Evolutionary conservation across 306 rosid species (phyloP), one percentile per base, ranked within the genome.

Genomic region (Begonia peltatifolia): DNA sequence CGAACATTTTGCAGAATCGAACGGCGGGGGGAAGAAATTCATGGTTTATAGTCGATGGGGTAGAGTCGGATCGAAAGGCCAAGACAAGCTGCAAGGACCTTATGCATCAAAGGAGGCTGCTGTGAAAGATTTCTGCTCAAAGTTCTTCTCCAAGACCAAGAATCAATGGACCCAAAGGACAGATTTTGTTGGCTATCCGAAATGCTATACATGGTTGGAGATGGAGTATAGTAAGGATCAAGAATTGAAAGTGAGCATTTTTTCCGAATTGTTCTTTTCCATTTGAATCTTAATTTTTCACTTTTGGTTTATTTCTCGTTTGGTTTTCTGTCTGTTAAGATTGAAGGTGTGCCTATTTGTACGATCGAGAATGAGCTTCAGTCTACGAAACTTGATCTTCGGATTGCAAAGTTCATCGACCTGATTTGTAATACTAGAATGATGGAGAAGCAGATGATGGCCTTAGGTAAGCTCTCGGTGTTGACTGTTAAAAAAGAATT

Each of bases 41-140:
- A 54, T 54, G 58, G 46, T 54, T 12, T 53, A 53, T 41, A 54
- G 20, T 25, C 14, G 58, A 36, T 54, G 58, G 58, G 58, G 58
- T 13, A 54, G 58, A 35, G 58, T 54, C 12, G 58, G 58, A 36
- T 14, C 41, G 3, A 54, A 54, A 38, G 58, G 58, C 1, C 58
- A 54, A 54, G 47, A 54, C 15, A 54, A 54, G 41, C 20, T 54
- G 11, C 46, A 54, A 54, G 58, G 58, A 30, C 58, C 58, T 25
- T 35, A 38, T 15, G 41, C 17, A 12, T 54, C 58, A 36, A n/a
- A 12, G 10, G 58, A 54, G 12, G 25, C 9, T 54, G 46, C 46
- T 12, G 41, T 36, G 18, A 30, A 54, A 38, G 58, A 54, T 42
- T 54, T 54, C 58, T 25, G 17, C 56, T 30, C 42, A 2, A 51